Evolutionary conservation across 2,329 filamentous ascomycete species (phyloP).

Genomic region (Sclerotinia borealis): DNA sequence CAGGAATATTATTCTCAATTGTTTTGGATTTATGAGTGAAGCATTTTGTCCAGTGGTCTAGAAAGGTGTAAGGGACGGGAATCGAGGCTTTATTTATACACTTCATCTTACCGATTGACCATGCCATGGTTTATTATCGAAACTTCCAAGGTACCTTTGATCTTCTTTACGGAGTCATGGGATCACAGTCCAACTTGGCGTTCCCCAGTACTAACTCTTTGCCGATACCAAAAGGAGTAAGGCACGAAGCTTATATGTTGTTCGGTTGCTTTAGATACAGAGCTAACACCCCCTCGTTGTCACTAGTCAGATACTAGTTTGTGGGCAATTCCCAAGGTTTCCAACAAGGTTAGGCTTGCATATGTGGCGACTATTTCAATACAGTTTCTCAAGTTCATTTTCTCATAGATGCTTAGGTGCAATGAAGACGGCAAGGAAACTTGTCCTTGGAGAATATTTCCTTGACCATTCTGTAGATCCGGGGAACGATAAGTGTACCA

Average conservation of each 20-base stretch:
- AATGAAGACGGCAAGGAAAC: not conserved
- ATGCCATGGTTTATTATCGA: not conserved
- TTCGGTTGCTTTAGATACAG: not conserved
- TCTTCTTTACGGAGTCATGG: not conserved
- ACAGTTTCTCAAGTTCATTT: too few relatives aligned
- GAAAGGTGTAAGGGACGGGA: not conserved
- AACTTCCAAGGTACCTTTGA: not conserved
- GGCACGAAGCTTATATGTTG: not conserved
- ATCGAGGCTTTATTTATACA: not conserved
- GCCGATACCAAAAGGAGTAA: not conserved
- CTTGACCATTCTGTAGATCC: not conserved
- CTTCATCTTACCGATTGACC: too few relatives aligned
- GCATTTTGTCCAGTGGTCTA: not conserved
- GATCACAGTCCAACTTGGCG: too few relatives aligned
- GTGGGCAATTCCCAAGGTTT: too few relatives aligned
- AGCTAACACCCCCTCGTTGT: not conserved
- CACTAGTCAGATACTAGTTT: too few relatives aligned
- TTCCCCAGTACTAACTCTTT: not conserved
- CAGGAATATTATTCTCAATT: not conserved
- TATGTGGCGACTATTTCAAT: not conserved
- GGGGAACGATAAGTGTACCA: not conserved
- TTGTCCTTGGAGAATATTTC: not conserved
- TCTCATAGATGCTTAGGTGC: too few relatives aligned
- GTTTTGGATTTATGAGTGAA: not conserved
- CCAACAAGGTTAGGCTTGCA: not conserved